Conservation (phyloP, 768 basidiomycete species). For the Rhodocollybia butyracea region DNA sequence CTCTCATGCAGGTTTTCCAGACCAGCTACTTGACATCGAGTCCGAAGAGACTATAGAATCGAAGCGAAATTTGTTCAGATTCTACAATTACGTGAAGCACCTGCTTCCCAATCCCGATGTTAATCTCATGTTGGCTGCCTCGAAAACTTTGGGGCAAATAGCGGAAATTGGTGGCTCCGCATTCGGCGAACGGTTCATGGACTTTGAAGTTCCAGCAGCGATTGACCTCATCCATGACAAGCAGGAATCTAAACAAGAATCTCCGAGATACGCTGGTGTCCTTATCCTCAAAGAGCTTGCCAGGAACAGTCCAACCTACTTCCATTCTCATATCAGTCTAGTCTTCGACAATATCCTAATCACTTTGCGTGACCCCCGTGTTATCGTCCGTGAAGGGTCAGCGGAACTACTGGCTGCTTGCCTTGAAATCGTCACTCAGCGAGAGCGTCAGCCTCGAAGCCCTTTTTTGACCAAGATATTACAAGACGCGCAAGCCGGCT, state of each 20-base stretch:
- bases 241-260: constrained; percentile 77
- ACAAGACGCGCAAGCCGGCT: constrained; percentile 79
- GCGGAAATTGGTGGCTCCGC: constrained; percentile 78
- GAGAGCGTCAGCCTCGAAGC: constrained; percentile 65
- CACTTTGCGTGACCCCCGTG: constrained; percentile 83
- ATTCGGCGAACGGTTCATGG: constrained; percentile 88
- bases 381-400: constrained; percentile 90
- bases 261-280: constrained; percentile 89
- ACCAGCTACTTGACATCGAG: constrained; percentile 73
- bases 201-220: constrained; percentile 82
- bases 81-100: constrained; percentile 91
- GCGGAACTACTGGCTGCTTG: constrained; percentile 93
- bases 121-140: constrained; percentile 91
- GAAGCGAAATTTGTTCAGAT: constrained; percentile 76
- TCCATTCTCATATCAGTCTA: constrained; percentile 82
- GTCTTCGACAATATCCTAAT: constrained; percentile 93
- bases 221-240: constrained; percentile 79
- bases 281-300: constrained; percentile 94
- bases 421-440: constrained; percentile 77
- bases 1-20: constrained; percentile 27
- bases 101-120: constrained; percentile 89
- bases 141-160: constrained; percentile 88
- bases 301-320: constrained; percentile 80
- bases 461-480: constrained; percentile 79
- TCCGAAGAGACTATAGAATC: constrained; percentile 81